Conservation (phyloP, 306 rosid genomes). For the Echinosophora koreensis region DNA sequence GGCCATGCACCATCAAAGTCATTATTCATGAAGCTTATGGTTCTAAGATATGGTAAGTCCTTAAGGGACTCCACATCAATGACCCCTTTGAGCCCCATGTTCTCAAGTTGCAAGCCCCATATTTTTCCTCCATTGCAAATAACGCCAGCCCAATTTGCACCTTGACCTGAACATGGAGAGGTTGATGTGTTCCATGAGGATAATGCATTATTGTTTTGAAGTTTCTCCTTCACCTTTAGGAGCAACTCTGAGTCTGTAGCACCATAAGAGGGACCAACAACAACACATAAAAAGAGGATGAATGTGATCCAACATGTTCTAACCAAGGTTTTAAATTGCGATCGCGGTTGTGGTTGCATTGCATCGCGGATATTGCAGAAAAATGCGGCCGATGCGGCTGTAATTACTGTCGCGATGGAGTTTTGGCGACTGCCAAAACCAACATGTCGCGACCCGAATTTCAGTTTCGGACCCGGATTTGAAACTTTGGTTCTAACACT, state of each 20-base stretch:
- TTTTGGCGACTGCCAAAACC: no score
- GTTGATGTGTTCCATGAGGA: slow-evolving; percentile 57
- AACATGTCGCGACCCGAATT: no score
- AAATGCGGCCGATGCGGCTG: no score
- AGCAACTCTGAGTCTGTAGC: slow-evolving; percentile 63
- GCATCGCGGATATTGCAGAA: no score
- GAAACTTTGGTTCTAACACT: neutral
- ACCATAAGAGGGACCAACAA: slow-evolving; percentile 31
- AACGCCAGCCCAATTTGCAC: slow-evolving; percentile 70
- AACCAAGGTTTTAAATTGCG: neutral
- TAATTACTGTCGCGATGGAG: no score
- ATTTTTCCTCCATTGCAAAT: slow-evolving; percentile 62
- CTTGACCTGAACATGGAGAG: slow-evolving; percentile 54
- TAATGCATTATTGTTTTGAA: slow-evolving; percentile 39
- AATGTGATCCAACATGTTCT: neutral
- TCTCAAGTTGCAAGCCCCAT: slow-evolving; percentile 73
- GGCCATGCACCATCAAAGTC: slow-evolving; percentile 62
- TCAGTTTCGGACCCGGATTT: no score
- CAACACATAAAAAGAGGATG: neutral
- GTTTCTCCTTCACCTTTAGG: slow-evolving; percentile 61
- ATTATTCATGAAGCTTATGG: slow-evolving; percentile 69
- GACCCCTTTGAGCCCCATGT: slow-evolving; percentile 71
- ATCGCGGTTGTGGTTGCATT: no score
- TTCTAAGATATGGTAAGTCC: slow-evolving; percentile 61
- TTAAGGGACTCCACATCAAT: slow-evolving; percentile 60